These are phyloP conservation scores for Vitis riparia DNA, from an alignment of 164 flowering plant genomes.

Conservation along the genomic window DNA sequence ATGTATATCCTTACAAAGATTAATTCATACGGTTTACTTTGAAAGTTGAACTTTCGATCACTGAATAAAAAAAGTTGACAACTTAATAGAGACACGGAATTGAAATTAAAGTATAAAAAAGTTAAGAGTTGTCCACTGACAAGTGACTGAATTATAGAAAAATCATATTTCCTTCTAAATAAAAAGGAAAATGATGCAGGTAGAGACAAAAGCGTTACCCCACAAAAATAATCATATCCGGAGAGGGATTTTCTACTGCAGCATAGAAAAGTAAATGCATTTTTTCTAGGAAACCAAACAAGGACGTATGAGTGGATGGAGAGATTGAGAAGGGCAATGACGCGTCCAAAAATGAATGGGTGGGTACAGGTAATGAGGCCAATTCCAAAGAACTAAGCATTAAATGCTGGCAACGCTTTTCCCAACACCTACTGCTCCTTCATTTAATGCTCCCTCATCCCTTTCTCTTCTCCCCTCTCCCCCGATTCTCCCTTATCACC, in stretches of 20 bases:
- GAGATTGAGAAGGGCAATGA: background rate
- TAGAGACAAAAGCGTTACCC: background rate
- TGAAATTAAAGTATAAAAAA: too few relatives aligned
- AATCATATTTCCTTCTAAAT: too few relatives aligned
- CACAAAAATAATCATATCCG: too few relatives aligned
- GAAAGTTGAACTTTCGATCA: too few relatives aligned
- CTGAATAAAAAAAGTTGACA: too few relatives aligned
- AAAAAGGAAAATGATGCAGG: background rate
- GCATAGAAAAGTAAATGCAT: too few relatives aligned
- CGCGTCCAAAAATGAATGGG: slow-evolving; percentile 11
- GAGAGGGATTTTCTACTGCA: too few relatives aligned
- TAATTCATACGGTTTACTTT: too few relatives aligned
- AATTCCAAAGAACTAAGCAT: slow-evolving; percentile 18
- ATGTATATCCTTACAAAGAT: too few relatives aligned
- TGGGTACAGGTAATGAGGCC: background rate
- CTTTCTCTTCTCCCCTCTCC: background rate
- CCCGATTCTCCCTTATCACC: background rate
- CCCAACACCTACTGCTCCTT: slow-evolving; percentile 22
- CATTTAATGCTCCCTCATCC: slow-evolving; percentile 15
- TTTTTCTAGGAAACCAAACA: too few relatives aligned
- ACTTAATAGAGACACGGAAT: too few relatives aligned
- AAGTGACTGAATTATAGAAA: background rate
- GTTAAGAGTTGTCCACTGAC: background rate
- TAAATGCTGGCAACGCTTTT: slow-evolving; percentile 23
- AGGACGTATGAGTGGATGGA: too few relatives aligned